phyloP scores from a whole-genome alignment of 805 yeast species.

The Myxozyma udenii region DNA sequence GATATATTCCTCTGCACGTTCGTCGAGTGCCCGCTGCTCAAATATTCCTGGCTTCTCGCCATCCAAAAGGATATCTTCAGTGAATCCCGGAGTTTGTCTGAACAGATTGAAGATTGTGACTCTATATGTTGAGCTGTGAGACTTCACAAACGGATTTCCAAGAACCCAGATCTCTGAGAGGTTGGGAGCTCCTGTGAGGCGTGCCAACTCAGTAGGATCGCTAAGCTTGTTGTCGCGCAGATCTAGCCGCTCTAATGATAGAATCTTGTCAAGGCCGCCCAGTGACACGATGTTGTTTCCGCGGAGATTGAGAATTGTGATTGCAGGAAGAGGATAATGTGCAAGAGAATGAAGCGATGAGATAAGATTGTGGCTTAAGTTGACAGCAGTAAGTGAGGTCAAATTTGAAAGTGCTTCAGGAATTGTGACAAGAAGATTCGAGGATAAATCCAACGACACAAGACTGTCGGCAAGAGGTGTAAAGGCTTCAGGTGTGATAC shows the following conservation, averaged over 20 bases:
- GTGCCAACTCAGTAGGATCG: slow-evolving; percentile 31
- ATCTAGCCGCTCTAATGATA: slow-evolving; percentile 30
- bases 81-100: slow-evolving; percentile 28
- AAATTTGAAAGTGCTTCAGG: slow-evolving; percentile 56
- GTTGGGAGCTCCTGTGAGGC: slow-evolving; percentile 28
- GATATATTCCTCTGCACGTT: slow-evolving; percentile 23
- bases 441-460: slow-evolving; percentile 53
- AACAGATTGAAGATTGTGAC: slow-evolving; percentile 32
- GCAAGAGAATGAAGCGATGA: slow-evolving; percentile 24
- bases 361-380: slow-evolving; percentile 59
- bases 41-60: slow-evolving; percentile 33
- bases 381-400: slow-evolving; percentile 53
- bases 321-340: slow-evolving; percentile 25
- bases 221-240: slow-evolving; percentile 32
- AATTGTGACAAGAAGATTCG: slow-evolving; percentile 48
- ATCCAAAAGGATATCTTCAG: slow-evolving; percentile 31
- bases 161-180: slow-evolving; percentile 32
- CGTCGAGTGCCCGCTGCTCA: slow-evolving; percentile 29
- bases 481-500: slow-evolving; percentile 37
- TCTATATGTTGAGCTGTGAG: slow-evolving; percentile 27
- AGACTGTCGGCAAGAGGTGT: slow-evolving; percentile 37
- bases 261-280: slow-evolving; percentile 32
- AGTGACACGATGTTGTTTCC: slow-evolving; percentile 30
- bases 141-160: slow-evolving; percentile 33
- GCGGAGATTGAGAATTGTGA: slow-evolving; percentile 30